Conservation (phyloP, 2,329 filamentous ascomycete species). For the Incumbomyces lentus region DNA sequence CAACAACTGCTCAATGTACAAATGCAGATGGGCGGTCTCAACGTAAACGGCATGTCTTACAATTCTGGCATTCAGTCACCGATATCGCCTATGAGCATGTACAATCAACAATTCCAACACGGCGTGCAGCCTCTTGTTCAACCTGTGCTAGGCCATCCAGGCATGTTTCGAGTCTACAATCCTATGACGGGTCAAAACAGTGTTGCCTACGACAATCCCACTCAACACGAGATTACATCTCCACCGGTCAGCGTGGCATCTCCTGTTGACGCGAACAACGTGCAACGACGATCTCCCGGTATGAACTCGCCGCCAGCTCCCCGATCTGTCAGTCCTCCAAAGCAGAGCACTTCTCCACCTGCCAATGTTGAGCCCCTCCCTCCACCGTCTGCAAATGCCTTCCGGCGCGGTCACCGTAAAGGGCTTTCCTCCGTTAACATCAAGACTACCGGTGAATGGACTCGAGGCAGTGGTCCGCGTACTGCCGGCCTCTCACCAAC, state of each 20-base stretch:
- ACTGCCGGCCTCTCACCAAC: slow-evolving; percentile 70
- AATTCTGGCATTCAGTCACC: slow-evolving; percentile 39
- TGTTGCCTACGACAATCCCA: slow-evolving; percentile 63
- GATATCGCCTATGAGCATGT: slow-evolving; percentile 46
- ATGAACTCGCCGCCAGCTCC: slow-evolving; percentile 60
- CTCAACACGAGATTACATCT: slow-evolving; percentile 35
- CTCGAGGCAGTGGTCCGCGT: slow-evolving; percentile 61
- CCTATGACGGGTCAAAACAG: slow-evolving; percentile 73
- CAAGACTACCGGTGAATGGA: slow-evolving; percentile 37
- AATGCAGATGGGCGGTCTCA: slow-evolving; percentile 69
- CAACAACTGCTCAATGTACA: slow-evolving; percentile 83
- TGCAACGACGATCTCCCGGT: slow-evolving; percentile 25
- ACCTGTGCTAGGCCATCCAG: slow-evolving; percentile 58
- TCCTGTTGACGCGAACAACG: slow-evolving; percentile 9
- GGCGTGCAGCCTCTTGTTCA: slow-evolving; percentile 54
- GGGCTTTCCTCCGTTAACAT: slow-evolving; percentile 57
- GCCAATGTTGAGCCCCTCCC: slow-evolving; percentile 65
- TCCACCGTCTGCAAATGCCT: slow-evolving; percentile 79
- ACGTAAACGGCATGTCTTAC: slow-evolving; percentile 41
- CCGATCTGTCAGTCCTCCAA: slow-evolving; percentile 55
- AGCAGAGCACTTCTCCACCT: slow-evolving; percentile 56
- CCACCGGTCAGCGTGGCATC: slow-evolving; percentile 21
- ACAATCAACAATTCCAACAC: slow-evolving; percentile 57
- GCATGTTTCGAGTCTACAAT: slow-evolving; percentile 75
- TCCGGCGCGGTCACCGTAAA: slow-evolving; percentile 92